Base-by-base conservation (phyloP, 78 protist genomes). In the Trichosphaerium sp. region DNA sequence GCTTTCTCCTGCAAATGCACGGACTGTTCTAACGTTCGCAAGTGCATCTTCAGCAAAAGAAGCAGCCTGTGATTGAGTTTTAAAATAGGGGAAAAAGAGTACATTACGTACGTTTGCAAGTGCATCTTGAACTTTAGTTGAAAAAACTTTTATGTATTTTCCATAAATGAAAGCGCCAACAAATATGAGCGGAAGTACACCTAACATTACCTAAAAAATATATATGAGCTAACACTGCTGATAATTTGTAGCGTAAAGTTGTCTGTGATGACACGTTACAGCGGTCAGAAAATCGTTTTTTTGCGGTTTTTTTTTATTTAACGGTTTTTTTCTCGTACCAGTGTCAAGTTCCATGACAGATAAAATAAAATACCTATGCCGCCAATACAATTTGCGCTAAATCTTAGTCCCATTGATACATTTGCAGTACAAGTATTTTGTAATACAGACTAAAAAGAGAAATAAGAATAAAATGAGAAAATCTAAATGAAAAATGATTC, bases 1-100 rank as follows among this genome's bases (percentile, higher is more conserved):
- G 14, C 55, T 51, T 42, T 85, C 90, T 43, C 65, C 71, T n/a
- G 77, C 6, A 55, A 88, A 88, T n/a, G 87, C 38, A 4, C 80
- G 73, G 5, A 88, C 88, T 11, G 89, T 83, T 49, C 89, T 55
- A 44, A 88, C 55, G 44, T 72, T 74, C 34, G 69, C 14, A 0
- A 88, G 37, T 11, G 69, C 68, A 15, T 69, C 73, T 34, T 59
- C 71, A 37, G 66, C 72, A 2, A 71, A 71, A 1, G 68, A 54
- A 18, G 61, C 35, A 3, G 65, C 15, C 31, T n/a, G n/a, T n/a
- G n/a, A n/a, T n/a, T n/a, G n/a, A 44, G 18, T 44, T 15, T 18
- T 18, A 18, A 18, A 18, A 18, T 15, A n/a, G 51, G 51, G 51
- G 51, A 18, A 18, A 15, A 18, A 18, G 51, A 44, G 51, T 44